These are phyloP conservation scores for Chenopodium formosanum DNA, from an alignment of 148 eudicot species.

Conservation along the genomic window DNA sequence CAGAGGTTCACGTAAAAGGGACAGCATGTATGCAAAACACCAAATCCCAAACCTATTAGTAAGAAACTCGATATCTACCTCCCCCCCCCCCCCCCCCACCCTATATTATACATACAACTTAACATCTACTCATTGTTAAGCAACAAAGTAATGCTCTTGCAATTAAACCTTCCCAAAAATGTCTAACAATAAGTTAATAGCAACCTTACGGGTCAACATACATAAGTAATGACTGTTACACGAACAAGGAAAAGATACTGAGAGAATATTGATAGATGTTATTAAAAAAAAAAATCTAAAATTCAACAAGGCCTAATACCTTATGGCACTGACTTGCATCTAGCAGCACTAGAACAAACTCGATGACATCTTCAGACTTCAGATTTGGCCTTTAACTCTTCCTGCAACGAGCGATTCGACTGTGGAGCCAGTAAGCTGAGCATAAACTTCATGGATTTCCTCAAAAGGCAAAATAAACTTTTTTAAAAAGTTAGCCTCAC, in stretches of 20 bases:
- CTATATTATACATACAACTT: too few relatives aligned
- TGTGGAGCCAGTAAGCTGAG: background rate
- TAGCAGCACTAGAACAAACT: background rate
- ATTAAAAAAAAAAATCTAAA: background rate
- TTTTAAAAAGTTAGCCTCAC: conserved; percentile 23
- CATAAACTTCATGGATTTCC: conserved; percentile 24
- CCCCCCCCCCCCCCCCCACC: too few relatives aligned
- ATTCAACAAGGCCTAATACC: background rate
- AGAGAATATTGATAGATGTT: too few relatives aligned
- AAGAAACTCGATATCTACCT: too few relatives aligned
- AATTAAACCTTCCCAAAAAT: background rate
- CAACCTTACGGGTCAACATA: background rate
- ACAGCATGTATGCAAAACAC: too few relatives aligned
- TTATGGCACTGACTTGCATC: too few relatives aligned
- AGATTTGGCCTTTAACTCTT: background rate
- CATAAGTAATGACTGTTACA: background rate
- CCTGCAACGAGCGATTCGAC: background rate
- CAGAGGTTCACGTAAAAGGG: too few relatives aligned
- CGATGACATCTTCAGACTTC: background rate
- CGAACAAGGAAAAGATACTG: background rate
- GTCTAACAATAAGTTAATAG: too few relatives aligned
- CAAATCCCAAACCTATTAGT: too few relatives aligned
- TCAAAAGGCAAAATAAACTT: conserved; percentile 21
- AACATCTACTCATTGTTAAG: too few relatives aligned
- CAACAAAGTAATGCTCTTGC: background rate